Conservation (phyloP, 495 filamentous ascomycete species). For the Tirmania nivea region DNA sequence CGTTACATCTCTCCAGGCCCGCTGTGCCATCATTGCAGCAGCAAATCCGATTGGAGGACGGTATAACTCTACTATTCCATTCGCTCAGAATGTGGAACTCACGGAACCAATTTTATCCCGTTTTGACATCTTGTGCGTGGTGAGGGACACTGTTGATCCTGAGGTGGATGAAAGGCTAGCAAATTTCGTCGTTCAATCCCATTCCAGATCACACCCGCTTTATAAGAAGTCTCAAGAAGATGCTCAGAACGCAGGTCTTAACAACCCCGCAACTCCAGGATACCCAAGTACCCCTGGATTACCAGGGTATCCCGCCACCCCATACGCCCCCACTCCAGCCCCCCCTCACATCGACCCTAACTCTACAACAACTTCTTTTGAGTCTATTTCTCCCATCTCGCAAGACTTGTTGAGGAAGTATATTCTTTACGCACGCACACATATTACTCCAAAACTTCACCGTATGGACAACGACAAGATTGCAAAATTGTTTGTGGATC, state of each 20-base stretch:
- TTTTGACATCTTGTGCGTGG: conserved; percentile 96
- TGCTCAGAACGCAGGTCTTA: conserved; percentile 1
- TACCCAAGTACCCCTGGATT: neutral
- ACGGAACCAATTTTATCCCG: conserved; percentile 95
- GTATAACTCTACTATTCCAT: conserved; percentile 91
- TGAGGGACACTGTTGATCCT: conserved; percentile 93
- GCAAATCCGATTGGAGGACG: conserved; percentile 92
- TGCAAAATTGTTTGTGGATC: conserved; percentile 81
- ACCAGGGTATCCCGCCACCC: neutral
- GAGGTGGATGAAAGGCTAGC: conserved; percentile 87
- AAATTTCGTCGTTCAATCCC: conserved; percentile 82
- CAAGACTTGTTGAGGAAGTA: conserved; percentile 92
- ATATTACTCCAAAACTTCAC: conserved; percentile 76
- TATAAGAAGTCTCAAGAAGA: conserved; percentile 1
- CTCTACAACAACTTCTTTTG: neutral
- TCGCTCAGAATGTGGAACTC: conserved; percentile 86
- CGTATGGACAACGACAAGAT: conserved; percentile 98
- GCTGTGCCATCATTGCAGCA: conserved; percentile 89
- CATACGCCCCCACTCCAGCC: neutral
- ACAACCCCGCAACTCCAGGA: conserved; percentile 3
- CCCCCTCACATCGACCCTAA: neutral
- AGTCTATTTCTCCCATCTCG: conserved; percentile 32
- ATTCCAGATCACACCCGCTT: conserved; percentile 65
- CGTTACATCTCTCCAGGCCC: conserved; percentile 91
- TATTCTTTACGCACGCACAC: conserved; percentile 85